Evolutionary conservation across 1,284 basidiomycete species (phyloP).

Genomic region (Mycosarcoma maydis): DNA sequence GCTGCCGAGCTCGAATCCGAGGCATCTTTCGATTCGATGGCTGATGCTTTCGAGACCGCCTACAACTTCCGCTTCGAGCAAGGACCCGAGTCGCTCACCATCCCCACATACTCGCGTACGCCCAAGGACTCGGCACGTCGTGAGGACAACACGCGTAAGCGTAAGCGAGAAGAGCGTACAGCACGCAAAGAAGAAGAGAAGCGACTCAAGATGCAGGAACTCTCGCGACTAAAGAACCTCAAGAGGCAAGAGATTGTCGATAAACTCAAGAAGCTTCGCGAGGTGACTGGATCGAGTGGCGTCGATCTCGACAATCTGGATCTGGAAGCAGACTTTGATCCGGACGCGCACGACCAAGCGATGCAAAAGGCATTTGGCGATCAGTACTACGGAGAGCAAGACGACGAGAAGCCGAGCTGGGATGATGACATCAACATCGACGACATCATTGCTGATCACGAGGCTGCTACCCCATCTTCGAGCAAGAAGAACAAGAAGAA

Average conservation of each 20-base stretch:
- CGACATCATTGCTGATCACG: slow-evolving; percentile 73
- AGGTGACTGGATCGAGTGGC: slow-evolving; percentile 56
- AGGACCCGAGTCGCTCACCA: slow-evolving; percentile 52
- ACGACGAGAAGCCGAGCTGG: slow-evolving; percentile 79
- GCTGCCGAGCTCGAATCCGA: slow-evolving; percentile 64
- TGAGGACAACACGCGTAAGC: slow-evolving; percentile 61
- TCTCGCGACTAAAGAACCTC: slow-evolving; percentile 56
- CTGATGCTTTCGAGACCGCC: slow-evolving; percentile 64
- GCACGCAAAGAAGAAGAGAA: slow-evolving; percentile 63
- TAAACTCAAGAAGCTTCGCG: slow-evolving; percentile 57
- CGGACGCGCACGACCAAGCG: slow-evolving; percentile 59
- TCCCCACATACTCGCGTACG: slow-evolving; percentile 60
- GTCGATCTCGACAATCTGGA: slow-evolving; percentile 55
- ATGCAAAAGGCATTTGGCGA: slow-evolving; percentile 63
- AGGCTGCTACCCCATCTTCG: slow-evolving; percentile 65
- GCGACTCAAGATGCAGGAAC: slow-evolving; percentile 58
- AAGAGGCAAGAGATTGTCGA: slow-evolving; percentile 62
- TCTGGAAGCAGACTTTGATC: slow-evolving; percentile 64
- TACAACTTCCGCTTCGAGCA: slow-evolving; percentile 67
- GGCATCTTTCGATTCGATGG: slow-evolving; percentile 61
- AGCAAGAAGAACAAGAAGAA: slow-evolving; percentile 73
- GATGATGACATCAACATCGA: slow-evolving; percentile 85
- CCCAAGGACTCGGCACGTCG: slow-evolving; percentile 58
- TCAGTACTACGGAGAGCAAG: slow-evolving; percentile 55
- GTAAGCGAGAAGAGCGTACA: slow-evolving; percentile 59